Conservation (phyloP, 345 rosid species). For the Triadica sebifera region DNA sequence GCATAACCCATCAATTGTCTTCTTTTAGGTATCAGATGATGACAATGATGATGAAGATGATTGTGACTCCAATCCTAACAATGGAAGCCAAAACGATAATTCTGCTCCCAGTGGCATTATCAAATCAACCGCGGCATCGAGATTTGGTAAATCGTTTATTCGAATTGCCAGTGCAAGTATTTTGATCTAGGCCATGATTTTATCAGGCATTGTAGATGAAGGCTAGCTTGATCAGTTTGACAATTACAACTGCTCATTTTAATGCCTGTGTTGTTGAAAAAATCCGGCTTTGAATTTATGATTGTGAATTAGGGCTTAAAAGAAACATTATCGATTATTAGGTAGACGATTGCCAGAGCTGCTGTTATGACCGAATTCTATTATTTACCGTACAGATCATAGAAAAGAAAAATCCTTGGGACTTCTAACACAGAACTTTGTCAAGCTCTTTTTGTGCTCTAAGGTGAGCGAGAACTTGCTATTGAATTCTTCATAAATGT, state of each 20-base stretch:
- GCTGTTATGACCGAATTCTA: neutral
- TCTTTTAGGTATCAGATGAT: slow-evolving; percentile 48
- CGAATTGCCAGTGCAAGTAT: neutral
- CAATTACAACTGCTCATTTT: neutral
- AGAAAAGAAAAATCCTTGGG: slow-evolving; percentile 37
- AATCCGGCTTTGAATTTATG: neutral
- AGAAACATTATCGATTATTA: neutral
- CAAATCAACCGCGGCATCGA: slow-evolving; percentile 46
- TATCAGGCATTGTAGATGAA: neutral
- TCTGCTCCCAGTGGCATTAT: slow-evolving; percentile 40
- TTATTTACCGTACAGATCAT: slow-evolving; percentile 21
- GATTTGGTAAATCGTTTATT: slow-evolving; percentile 38
- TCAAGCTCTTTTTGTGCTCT: slow-evolving; percentile 33
- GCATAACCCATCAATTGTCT: neutral
- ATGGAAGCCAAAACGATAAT: slow-evolving; percentile 62
- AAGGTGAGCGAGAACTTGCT: slow-evolving; percentile 18
- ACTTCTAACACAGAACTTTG: slow-evolving; percentile 33
- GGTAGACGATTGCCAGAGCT: neutral
- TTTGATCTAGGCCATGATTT: neutral
- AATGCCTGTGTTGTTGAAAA: neutral
- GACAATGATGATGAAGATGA: slow-evolving; percentile 61
- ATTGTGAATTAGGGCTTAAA: neutral
- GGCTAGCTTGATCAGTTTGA: neutral
- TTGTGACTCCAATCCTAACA: slow-evolving; percentile 46
- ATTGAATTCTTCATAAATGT: neutral